A percentile compares a stretch with the other conserved stretches of the same genome.
Evolutionary conservation across 257 asterid genomes (phyloP).

Genomic region (Solanum lignicaule): DNA sequence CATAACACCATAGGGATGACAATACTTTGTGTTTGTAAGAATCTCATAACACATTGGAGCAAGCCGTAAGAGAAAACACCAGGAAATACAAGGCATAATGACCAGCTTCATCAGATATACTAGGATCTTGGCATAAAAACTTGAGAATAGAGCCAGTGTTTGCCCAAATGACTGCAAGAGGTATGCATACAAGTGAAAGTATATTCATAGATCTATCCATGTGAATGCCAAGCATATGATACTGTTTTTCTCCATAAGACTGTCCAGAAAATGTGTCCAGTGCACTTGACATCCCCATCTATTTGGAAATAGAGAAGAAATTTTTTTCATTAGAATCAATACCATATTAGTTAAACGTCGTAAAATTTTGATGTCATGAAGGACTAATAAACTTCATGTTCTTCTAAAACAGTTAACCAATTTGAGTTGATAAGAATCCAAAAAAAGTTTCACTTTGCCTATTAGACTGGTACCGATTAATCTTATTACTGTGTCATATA

Average conservation of each 20-base stretch:
- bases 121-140: slow-evolving; percentile 60
- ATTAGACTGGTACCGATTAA: neutral
- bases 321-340: neutral
- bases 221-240: slow-evolving; percentile 69
- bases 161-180: slow-evolving; percentile 58
- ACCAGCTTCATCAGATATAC: slow-evolving; percentile 26
- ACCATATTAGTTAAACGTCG: no score
- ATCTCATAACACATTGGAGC: slow-evolving; percentile 9
- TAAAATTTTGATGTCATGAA: neutral
- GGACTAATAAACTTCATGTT: neutral
- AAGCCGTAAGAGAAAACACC: no score
- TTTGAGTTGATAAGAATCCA: neutral
- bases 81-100: no score
- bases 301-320: neutral
- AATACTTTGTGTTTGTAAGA: slow-evolving; percentile 58
- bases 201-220: slow-evolving; percentile 69
- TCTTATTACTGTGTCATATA: neutral
- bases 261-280: slow-evolving; percentile 80
- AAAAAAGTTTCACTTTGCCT: neutral
- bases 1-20: slow-evolving; percentile 3
- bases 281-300: slow-evolving; percentile 91
- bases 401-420: neutral
- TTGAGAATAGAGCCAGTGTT: slow-evolving; percentile 47
- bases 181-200: slow-evolving; percentile 44
- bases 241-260: slow-evolving; percentile 67